Evolutionary conservation across 164 flowering plant species (phyloP).

Genomic region (Tetracentron sinense): DNA sequence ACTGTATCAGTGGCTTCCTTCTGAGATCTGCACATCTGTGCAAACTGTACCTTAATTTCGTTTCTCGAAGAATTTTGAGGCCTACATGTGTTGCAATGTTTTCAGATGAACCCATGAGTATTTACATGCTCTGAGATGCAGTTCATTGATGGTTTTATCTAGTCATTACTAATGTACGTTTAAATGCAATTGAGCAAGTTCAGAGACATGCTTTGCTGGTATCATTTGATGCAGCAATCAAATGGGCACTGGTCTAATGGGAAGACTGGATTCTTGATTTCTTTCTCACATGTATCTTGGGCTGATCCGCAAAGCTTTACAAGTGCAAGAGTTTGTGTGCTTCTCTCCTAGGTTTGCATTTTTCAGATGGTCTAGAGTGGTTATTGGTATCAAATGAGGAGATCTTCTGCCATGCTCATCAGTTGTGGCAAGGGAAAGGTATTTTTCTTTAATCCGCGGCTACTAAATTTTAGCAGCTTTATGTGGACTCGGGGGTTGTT

Average conservation of each 20-base stretch:
- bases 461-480: background rate
- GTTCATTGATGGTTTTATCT: background rate
- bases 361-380: background rate
- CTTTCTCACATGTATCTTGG: background rate
- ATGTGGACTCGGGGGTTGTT: background rate
- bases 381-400: background rate
- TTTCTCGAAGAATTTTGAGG: constrained; percentile 5
- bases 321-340: background rate
- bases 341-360: background rate
- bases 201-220: background rate
- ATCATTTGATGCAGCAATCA: background rate
- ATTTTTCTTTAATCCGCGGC: background rate
- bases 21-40: constrained; percentile 4
- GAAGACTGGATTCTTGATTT: background rate
- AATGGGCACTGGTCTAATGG: background rate
- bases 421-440: background rate
- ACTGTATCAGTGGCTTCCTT: constrained; percentile 2
- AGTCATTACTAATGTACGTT: background rate
- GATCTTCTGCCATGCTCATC: background rate
- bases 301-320: background rate
- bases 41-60: constrained; percentile 9
- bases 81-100: background rate
- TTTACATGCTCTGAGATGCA: background rate
- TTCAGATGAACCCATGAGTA: background rate
- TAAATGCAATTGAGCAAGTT: background rate